Conservation (phyloP, 306 rosid genomes). For the Neltuma alba region DNA sequence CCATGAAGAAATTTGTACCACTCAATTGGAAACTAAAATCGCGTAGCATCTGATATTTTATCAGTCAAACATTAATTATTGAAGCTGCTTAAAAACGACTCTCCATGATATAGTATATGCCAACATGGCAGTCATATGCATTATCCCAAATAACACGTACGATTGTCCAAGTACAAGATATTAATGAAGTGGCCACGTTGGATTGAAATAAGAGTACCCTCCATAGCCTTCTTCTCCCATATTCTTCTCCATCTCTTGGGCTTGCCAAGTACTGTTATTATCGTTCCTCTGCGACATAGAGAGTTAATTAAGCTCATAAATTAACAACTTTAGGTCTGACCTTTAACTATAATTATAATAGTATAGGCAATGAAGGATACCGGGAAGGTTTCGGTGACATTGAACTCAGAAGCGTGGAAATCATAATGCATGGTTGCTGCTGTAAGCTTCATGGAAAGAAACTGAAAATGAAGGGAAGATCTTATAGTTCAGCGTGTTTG, state of each 20-base stretch:
- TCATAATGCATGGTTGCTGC: conserved; percentile 62
- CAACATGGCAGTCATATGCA: neutral
- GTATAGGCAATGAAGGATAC: conserved; percentile 21
- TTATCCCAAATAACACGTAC: neutral
- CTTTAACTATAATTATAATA: neutral
- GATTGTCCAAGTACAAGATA: neutral
- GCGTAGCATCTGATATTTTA: neutral
- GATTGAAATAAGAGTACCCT: conserved; percentile 31
- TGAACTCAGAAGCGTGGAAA: conserved; percentile 38
- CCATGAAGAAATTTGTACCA: neutral
- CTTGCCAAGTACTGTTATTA: conserved; percentile 33
- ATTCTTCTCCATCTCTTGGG: conserved; percentile 45
- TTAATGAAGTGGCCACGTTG: conserved; percentile 33
- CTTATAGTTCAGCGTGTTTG: neutral
- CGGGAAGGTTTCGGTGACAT: conserved; percentile 44
- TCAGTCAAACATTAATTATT: neutral
- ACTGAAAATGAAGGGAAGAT: conserved; percentile 36
- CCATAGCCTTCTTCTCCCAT: conserved; percentile 49
- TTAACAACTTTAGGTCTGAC: too few relatives aligned
- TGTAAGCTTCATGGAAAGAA: conserved; percentile 69
- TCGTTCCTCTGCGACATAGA: conserved; percentile 33
- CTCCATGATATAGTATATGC: neutral
- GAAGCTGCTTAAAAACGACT: too few relatives aligned
- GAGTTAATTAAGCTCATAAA: neutral
- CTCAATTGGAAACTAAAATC: neutral